These are phyloP conservation scores for Tricholoma bakamatsutake DNA, from an alignment of 768 basidiomycete genomes.

Conservation along the genomic window DNA sequence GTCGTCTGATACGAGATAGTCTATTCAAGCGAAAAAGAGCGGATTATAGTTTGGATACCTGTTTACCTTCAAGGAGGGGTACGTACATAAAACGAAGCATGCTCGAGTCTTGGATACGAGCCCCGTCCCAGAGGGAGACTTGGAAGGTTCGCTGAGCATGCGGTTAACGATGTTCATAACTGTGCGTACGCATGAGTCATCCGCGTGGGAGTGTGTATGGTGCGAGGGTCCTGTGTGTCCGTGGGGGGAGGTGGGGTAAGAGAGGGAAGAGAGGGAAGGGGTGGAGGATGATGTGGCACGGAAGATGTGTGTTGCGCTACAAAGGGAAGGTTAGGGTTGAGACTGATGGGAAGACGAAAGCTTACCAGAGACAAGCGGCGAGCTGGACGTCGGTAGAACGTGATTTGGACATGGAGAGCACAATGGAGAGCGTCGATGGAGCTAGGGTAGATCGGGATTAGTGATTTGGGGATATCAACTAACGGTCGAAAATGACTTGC, in stretches of 20 bases:
- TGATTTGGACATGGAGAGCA: conserved; percentile 52
- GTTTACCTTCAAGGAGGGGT: neutral
- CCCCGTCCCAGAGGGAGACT: conserved; percentile 10
- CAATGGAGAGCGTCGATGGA: conserved; percentile 35
- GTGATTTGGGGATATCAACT: neutral
- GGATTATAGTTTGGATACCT: neutral
- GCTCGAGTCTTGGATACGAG: conserved; percentile 49
- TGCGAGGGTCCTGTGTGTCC: neutral
- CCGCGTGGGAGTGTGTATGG: conserved; percentile 16
- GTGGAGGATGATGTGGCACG: conserved; percentile 34
- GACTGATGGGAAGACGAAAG: neutral
- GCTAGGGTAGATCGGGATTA: conserved; percentile 10
- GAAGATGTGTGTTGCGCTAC: conserved; percentile 56
- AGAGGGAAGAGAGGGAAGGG: neutral
- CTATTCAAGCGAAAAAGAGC: conserved; percentile 22
- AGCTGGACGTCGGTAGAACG: conserved; percentile 58
- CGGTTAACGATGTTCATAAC: conserved; percentile 70
- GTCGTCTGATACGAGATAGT: conserved; percentile 69
- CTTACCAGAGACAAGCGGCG: conserved; percentile 65
- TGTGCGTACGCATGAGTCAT: conserved; percentile 45
- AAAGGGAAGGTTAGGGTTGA: neutral
- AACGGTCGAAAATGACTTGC: conserved; percentile 12
- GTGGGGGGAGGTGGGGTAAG: too few species aligned
- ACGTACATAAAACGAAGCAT: conserved; percentile 72
- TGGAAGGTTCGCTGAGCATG: conserved; percentile 30